These are phyloP conservation scores for Saccharum spontaneum DNA, from an alignment of 176 grass and related monocot species.

Conservation along the genomic window DNA sequence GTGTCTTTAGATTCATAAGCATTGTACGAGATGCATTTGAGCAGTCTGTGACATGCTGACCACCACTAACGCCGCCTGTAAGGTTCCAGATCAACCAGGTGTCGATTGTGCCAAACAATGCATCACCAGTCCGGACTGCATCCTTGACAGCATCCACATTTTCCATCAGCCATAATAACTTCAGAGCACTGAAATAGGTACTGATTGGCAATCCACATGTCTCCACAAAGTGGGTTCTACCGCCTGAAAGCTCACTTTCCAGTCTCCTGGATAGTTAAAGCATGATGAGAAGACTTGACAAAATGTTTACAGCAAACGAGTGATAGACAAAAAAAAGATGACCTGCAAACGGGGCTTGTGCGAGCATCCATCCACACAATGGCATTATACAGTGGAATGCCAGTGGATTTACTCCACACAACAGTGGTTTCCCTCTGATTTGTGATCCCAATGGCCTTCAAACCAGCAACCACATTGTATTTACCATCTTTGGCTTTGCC, in stretches of 20 bases:
- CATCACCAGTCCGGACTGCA: conserved; percentile 60
- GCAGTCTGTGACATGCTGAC: conserved; percentile 82
- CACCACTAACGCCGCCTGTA: conserved; percentile 59
- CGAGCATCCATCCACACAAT: conserved; percentile 99
- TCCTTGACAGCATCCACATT: conserved; percentile 77
- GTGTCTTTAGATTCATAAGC: conserved; percentile 88
- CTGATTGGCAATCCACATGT: conserved; percentile 82
- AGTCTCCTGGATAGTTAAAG: conserved; percentile 55
- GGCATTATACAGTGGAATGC: conserved; percentile 81
- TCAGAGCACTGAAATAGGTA: conserved; percentile 93
- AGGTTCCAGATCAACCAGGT: conserved; percentile 99
- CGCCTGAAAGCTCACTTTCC: conserved; percentile 72
- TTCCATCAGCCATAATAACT: conserved; percentile 86
- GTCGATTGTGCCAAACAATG: conserved; percentile 86
- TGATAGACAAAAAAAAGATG: neutral
- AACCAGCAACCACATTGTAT: conserved; percentile 50
- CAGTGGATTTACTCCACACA: conserved; percentile 92
- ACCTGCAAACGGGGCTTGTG: conserved; percentile 86
- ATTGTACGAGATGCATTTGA: conserved; percentile 93
- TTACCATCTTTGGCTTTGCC: conserved; percentile 58
- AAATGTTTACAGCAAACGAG: neutral
- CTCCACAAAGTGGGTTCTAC: conserved; percentile 75
- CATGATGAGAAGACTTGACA: neutral
- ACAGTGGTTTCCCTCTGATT: conserved; percentile 97
- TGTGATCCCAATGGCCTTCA: conserved; percentile 83